phyloP scores from a whole-genome alignment of 352 stramenopile genomes.

The Pythium phragmiticola region DNA sequence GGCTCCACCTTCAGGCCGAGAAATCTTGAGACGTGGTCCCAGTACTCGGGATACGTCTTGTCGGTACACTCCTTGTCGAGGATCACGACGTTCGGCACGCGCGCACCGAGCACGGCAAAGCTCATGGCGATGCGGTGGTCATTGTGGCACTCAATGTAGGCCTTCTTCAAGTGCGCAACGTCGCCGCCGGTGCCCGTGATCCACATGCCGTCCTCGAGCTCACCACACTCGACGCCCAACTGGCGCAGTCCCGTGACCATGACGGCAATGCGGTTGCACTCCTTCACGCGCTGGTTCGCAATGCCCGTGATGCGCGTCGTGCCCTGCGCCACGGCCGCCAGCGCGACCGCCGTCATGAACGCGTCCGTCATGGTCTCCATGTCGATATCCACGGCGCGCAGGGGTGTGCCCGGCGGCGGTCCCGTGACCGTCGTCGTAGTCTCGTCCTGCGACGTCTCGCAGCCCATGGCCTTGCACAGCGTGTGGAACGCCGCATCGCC shows the following conservation, averaged over 20 bases:
- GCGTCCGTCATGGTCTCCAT: constrained; percentile 98
- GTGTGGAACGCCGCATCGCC: constrained; percentile 96
- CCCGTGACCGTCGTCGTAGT: constrained; percentile 68
- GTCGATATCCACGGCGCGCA: constrained; percentile 93
- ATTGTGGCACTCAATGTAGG: constrained; percentile 91
- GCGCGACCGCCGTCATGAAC: constrained; percentile 96
- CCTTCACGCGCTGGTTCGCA: constrained; percentile 98
- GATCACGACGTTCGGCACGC: constrained; percentile 92
- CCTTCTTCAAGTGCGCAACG: constrained; percentile 48
- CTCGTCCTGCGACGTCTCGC: constrained; percentile 56
- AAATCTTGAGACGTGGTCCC: constrained; percentile 71
- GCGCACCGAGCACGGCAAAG: constrained; percentile 93
- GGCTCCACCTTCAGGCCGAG: constrained; percentile 56
- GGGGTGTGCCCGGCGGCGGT: constrained; percentile 68
- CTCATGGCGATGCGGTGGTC: constrained; percentile 99
- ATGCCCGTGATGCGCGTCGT: constrained; percentile 97
- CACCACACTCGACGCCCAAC: constrained; percentile 85
- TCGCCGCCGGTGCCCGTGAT: constrained; percentile 64
- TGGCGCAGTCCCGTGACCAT: constrained; percentile 97
- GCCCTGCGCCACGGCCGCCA: constrained; percentile 93
- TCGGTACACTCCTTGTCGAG: constrained; percentile 96
- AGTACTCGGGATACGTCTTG: constrained; percentile 99
- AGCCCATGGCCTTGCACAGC: constrained; percentile 76
- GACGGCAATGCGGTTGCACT: constrained; percentile 97
- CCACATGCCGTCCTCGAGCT: constrained; percentile 78